These are phyloP conservation scores for Geotrichum klebahnii DNA, from an alignment of 1,139 yeast genomes.

Conservation along the genomic window DNA sequence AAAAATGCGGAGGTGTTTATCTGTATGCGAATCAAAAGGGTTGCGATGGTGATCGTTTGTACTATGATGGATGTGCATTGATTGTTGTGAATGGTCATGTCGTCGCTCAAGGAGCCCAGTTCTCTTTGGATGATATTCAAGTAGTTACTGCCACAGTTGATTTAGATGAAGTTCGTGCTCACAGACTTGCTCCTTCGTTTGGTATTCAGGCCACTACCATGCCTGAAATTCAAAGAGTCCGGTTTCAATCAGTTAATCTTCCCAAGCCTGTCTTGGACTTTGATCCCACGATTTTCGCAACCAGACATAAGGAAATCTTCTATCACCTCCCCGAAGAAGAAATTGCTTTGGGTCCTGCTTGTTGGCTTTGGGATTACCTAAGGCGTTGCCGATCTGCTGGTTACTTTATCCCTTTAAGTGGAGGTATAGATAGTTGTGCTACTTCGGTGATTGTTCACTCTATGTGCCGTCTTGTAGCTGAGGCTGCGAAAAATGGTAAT, in stretches of 20 bases:
- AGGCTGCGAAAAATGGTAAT: conserved; percentile 63
- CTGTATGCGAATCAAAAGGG: conserved; percentile 93
- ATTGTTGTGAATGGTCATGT: conserved; percentile 88
- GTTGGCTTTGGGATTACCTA: conserved; percentile 98
- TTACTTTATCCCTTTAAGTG: conserved; percentile 85
- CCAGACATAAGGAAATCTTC: conserved; percentile 46
- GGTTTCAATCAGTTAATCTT: conserved; percentile 37
- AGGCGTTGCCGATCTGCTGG: conserved; percentile 89
- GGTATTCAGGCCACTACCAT: conserved; percentile 61
- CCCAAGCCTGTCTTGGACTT: conserved; percentile 43
- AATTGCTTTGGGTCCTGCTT: conserved; percentile 95
- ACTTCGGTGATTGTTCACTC: conserved; percentile 91
- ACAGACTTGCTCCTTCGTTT: conserved; percentile 69
- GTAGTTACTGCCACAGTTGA: conserved; percentile 92
- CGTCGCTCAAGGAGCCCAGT: conserved; percentile 90
- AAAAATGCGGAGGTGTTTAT: conserved; percentile 94
- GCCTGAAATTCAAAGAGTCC: conserved; percentile 58
- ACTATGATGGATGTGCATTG: conserved; percentile 94
- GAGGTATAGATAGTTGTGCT: conserved; percentile 97
- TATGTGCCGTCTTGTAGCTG: conserved; percentile 81
- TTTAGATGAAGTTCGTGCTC: conserved; percentile 81
- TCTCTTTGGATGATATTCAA: conserved; percentile 84
- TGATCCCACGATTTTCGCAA: conserved; percentile 62
- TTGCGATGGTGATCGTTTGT: conserved; percentile 94
- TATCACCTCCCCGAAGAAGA: conserved; percentile 90